Evolutionary conservation across 1,284 basidiomycete species (phyloP), one percentile per base, ranked within the genome.

Genomic region (Naganishia albida): DNA sequence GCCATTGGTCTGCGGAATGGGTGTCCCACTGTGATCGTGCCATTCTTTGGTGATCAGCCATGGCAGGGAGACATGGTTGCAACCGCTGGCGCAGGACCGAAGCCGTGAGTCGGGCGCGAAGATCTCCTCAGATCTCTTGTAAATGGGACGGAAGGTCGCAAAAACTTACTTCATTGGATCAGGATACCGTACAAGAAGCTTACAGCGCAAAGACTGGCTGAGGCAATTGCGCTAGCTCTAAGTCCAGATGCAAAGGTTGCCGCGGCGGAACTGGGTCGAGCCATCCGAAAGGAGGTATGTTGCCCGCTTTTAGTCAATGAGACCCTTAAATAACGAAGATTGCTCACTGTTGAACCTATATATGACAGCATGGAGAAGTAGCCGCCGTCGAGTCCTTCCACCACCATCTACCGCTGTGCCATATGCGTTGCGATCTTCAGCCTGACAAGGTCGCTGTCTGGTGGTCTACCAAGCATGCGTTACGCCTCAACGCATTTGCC

Each of bases 11-110:
- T 88, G n/a, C 78, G 83, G 1, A 84, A 85, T 59, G 86, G 87
- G 0, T 74, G 84, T 12, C 86, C 87, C 0, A 88, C 86, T 0
- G 83, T 87, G 8, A 81, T 88, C 0, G 84, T 87, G 1, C 86
- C 86, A 0, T 88, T 86, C 78, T 88, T 88, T 73, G 87, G 87
- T 0, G 87, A 89, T 72, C 87, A 89, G 71, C 75, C 78, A 71
- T 76, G 60, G 46, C 83, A 82, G 81, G 82, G 81, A 1, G 73
- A 78, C 25, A 87, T 87, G 83, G 85, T 88, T n/a, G 78, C 85
- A 59, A 81, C 80, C 65, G 83, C 86, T 18, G 86, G 85, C 10
- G 86, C 86, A 1, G 87, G 87, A 6, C 85, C 86, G 0, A 75
- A 79, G 40, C 85, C 85, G 3, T 68, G 30, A 55, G 67, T 62